phyloP scores from a whole-genome alignment of 2,329 filamentous ascomycete genomes.

The Xylariaceae sp. region DNA sequence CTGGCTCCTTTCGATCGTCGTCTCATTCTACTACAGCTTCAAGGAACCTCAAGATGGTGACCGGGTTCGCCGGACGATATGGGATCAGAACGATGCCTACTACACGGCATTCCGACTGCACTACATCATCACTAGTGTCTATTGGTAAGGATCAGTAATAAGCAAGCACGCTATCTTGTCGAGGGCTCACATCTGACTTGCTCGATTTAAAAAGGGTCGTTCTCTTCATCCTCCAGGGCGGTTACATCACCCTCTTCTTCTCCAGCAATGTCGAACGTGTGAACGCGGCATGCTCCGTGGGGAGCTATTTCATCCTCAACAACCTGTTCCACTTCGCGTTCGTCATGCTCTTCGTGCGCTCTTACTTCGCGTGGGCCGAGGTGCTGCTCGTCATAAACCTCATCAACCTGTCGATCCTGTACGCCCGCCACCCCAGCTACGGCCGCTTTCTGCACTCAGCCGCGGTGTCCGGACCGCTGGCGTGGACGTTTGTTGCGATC shows the following conservation, averaged over 20 bases:
- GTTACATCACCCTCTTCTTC: constrained; percentile 78
- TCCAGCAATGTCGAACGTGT: constrained; percentile 64
- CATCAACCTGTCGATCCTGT: constrained; percentile 75
- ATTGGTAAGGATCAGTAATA: constrained; percentile 62
- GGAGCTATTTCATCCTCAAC: constrained; percentile 81
- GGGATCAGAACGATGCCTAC: constrained; percentile 69
- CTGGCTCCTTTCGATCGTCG: constrained; percentile 74
- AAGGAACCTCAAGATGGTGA: constrained; percentile 65
- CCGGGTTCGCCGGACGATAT: constrained; percentile 66
- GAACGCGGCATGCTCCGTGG: constrained; percentile 73
- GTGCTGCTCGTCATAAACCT: constrained; percentile 79
- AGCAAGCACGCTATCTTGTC: neutral
- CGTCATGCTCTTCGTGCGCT: constrained; percentile 79
- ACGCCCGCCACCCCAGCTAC: constrained; percentile 76
- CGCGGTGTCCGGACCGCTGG: constrained; percentile 75
- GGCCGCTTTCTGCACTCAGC: constrained; percentile 76
- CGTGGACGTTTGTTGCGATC: constrained; percentile 83
- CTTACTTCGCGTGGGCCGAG: constrained; percentile 75
- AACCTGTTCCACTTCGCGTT: constrained; percentile 83
- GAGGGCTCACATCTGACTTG: neutral
- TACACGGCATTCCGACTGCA: constrained; percentile 78
- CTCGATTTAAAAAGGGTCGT: constrained; percentile 61
- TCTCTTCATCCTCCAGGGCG: constrained; percentile 74
- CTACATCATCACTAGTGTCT: constrained; percentile 65
- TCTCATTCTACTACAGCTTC: constrained; percentile 75